phyloP scores from a whole-genome alignment of 164 flowering plant genomes.

The Brasenia schreberi region DNA sequence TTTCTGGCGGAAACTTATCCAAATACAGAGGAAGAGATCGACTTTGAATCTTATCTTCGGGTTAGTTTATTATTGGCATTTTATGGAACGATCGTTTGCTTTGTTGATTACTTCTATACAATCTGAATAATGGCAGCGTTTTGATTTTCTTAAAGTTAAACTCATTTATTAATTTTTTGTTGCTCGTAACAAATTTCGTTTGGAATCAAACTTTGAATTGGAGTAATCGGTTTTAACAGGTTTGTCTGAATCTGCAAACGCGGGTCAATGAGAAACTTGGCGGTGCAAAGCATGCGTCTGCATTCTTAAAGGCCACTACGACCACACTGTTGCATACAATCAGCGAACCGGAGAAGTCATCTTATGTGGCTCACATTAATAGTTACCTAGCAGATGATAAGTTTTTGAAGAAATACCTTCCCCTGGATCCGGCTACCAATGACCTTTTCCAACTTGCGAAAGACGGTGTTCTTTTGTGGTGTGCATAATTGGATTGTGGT shows the following conservation, averaged over 20 bases:
- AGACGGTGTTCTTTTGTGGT: conserved; percentile 94
- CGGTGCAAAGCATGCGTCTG: conserved; percentile 38
- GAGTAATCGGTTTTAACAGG: conserved; percentile 22
- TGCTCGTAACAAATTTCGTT: no score
- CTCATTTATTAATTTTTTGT: not conserved
- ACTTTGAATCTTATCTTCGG: conserved; percentile 70
- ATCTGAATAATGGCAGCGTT: not conserved
- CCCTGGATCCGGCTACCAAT: conserved; percentile 57
- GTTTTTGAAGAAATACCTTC: conserved; percentile 66
- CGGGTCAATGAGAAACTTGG: conserved; percentile 45
- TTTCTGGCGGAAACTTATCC: conserved; percentile 34
- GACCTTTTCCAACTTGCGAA: conserved; percentile 64
- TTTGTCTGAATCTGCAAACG: conserved; percentile 49
- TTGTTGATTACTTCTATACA: not conserved
- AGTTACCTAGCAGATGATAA: conserved; percentile 76
- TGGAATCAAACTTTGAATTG: not conserved
- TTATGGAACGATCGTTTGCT: not conserved
- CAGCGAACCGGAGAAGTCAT: conserved; percentile 66
- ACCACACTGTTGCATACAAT: conserved; percentile 75
- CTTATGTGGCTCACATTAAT: conserved; percentile 81
- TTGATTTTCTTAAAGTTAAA: not conserved
- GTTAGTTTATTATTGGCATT: conserved; percentile 19
- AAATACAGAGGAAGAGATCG: conserved; percentile 39
- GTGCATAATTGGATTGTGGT: conserved; percentile 3
- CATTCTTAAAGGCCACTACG: conserved; percentile 71